Evolutionary conservation across 441 rosid genomes (phyloP), one percentile per base, ranked within the genome.

Genomic region (Populus hybrid): DNA sequence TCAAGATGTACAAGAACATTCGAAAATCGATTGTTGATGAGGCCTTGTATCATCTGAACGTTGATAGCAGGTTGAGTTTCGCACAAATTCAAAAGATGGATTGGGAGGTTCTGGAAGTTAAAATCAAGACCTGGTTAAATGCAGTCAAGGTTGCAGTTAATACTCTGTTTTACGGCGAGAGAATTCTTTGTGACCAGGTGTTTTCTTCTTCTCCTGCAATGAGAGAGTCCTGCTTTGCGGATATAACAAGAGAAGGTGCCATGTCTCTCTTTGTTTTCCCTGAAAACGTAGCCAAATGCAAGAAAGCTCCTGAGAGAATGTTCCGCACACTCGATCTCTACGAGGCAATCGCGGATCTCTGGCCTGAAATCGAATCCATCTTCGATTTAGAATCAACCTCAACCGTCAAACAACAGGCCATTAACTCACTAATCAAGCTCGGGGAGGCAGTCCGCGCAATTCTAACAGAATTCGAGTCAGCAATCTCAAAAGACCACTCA

Each of bases 301-400:
- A 83, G 84, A 91, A 83, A 84, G 69, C 94, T 6, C 83, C 89
- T 0, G 99, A 95, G 88, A 91, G 88, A 80, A 84, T 95, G 85
- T 93, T 93, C 89, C 90, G 88, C 5, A 83, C 80, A 0, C 87
- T 95, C 23, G 96, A 93, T 82, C 87, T 95, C 74, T 92, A 93
- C 87, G 90, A 90, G 61, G 88, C 94, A 0, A 82, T 95, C 12
- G 77, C 90, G 0, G 85, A 86, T 10, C 79, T 85, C 24, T 83
- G 84, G 87, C 88, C 92, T 0, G 88, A 89, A 50, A 88, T 92
- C 63, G 89, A 90, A 28, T 72, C 87, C 83, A 88, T 87, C 16
- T 93, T 95, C 88, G 77, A 83, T 77, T 84, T 75, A 74, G 91
- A 89, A 66, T 84, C 93, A 2, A 85, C 90, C 68, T 66, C 86